Conservation (phyloP, 192 early-diverging fungal species). For the Tieghemiomyces parasiticus region DNA sequence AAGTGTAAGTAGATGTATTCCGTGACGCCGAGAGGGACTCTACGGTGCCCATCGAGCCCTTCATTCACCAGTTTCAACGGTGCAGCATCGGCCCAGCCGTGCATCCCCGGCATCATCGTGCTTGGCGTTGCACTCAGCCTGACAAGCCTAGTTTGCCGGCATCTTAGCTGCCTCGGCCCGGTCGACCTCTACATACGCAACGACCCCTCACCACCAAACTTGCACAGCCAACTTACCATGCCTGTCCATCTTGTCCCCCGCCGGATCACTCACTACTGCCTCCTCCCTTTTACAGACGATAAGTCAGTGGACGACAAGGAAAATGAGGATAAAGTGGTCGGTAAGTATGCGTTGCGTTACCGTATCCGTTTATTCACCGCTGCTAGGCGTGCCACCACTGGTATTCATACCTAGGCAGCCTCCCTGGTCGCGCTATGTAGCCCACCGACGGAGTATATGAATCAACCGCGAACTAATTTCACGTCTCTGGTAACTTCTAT, state of each 20-base stretch:
- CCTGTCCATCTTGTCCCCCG: not conserved
- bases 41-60: not conserved
- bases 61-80: too few relatives aligned
- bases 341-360: slow-evolving; percentile 17
- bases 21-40: not conserved
- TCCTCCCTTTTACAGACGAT: slow-evolving; percentile 38
- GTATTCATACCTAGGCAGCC: not conserved
- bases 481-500: slow-evolving; percentile 25
- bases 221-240: not conserved
- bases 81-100: too few relatives aligned
- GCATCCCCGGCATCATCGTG: not conserved
- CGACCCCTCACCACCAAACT: not conserved
- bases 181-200: not conserved
- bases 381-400: not conserved
- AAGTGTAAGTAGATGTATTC: slow-evolving; percentile 54
- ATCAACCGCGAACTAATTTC: too few relatives aligned
- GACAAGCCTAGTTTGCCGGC: not conserved
- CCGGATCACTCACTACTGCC: not conserved
- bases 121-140: not conserved
- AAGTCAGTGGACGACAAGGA: slow-evolving; percentile 62
- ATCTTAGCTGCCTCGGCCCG: not conserved
- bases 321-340: slow-evolving; percentile 78
- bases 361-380: not conserved
- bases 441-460: not conserved
- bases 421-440: not conserved